A percentile compares a stretch with the other conserved stretches of the same genome.
Evolutionary conservation across 176 grass and related monocot genomes (phyloP).

Genomic region (Melocanna baccifera): DNA sequence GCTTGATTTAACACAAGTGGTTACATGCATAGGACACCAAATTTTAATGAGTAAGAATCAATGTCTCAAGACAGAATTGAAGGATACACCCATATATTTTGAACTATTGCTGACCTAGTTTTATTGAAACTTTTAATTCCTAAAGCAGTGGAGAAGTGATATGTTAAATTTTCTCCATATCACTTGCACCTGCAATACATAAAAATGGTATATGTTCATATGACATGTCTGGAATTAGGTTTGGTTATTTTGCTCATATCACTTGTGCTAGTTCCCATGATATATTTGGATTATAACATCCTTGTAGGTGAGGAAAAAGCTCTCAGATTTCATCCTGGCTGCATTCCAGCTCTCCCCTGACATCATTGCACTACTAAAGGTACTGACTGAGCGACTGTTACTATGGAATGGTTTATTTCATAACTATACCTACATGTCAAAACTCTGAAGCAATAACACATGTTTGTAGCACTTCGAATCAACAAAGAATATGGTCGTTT

Average conservation of each 20-base stretch:
- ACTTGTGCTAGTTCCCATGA: neutral
- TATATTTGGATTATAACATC: conserved; percentile 26
- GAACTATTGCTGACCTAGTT: neutral
- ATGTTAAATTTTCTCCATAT: neutral
- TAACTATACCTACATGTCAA: neutral
- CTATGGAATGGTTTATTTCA: conserved; percentile 15
- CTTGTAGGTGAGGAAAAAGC: conserved; percentile 71
- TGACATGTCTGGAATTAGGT: neutral
- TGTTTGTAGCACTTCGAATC: neutral
- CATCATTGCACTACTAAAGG: conserved; percentile 86
- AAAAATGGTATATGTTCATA: conserved; percentile 10
- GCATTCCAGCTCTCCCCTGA: conserved; percentile 73
- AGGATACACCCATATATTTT: neutral
- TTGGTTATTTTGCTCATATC: neutral
- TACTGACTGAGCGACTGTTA: conserved; percentile 32
- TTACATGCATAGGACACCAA: neutral
- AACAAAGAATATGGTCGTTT: neutral
- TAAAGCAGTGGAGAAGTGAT: neutral
- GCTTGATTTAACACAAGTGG: neutral
- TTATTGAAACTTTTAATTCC: neutral
- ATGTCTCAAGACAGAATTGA: neutral
- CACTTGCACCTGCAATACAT: neutral
- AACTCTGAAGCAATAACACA: neutral
- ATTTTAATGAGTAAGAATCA: neutral
- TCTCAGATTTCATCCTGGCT: conserved; percentile 85